Conservation (phyloP, 2,329 filamentous ascomycete species). For the Leptosphaerulina australis region DNA sequence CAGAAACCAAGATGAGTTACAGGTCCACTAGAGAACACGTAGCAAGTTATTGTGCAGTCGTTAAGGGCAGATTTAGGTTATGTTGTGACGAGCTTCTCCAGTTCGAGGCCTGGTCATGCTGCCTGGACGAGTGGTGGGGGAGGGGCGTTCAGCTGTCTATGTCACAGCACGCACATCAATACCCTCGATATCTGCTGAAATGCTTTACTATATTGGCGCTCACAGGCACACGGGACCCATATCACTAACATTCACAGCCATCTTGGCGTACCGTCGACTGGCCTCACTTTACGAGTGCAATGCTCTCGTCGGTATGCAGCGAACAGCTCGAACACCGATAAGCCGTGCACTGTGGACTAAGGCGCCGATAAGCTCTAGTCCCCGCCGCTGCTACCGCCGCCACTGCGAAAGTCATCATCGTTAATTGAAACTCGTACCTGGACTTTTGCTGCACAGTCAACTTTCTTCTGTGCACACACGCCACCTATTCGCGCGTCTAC, state of each 20-base stretch:
- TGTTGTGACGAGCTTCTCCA: conserved; percentile 3
- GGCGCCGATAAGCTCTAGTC: conserved; percentile 11
- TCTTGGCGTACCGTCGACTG: neutral
- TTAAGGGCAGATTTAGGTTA: conserved; percentile 8
- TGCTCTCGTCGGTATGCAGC: conserved; percentile 7
- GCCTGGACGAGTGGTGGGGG: conserved; percentile 16
- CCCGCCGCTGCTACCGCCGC: conserved; percentile 20
- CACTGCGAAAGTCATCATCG: conserved; percentile 16
- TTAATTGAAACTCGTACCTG: conserved; percentile 5
- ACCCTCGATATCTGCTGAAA: neutral
- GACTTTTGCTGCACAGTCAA: conserved; percentile 3
- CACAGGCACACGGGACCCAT: neutral
- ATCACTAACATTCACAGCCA: neutral
- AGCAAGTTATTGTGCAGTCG: neutral
- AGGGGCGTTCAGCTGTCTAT: conserved; percentile 9
- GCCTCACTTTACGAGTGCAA: neutral
- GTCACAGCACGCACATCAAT: conserved; percentile 1
- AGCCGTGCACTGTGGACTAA: conserved; percentile 4
- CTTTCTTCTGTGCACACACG: neutral
- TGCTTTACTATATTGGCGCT: neutral
- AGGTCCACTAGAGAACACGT: too few relatives aligned
- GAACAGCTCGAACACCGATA: conserved; percentile 20
- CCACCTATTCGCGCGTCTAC: conserved; percentile 1
- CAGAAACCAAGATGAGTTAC: too few relatives aligned
- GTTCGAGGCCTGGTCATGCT: conserved; percentile 16